Evolutionary conservation across 2,329 filamentous ascomycete species (phyloP).

Genomic region (Ceratocystis smalleyi): DNA sequence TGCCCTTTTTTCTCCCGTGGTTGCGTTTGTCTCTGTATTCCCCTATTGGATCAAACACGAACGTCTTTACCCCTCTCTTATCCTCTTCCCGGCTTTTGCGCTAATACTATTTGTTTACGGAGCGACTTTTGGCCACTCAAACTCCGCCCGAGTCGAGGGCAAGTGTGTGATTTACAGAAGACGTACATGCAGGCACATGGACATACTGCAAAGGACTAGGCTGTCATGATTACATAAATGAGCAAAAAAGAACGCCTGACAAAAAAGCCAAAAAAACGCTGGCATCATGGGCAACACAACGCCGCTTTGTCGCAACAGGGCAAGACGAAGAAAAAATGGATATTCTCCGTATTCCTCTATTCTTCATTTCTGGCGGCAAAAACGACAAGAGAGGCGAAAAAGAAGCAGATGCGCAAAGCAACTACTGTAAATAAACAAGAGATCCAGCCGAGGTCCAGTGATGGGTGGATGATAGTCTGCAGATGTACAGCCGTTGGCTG

Average conservation of each 20-base stretch:
- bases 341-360: background rate
- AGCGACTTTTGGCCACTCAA: no score
- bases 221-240: background rate
- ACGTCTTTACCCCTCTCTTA: no score
- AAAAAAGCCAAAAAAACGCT: slow-evolving; percentile 2
- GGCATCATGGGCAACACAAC: slow-evolving; percentile 1
- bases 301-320: background rate
- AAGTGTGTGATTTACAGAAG: background rate
- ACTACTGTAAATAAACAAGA: background rate
- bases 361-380: background rate
- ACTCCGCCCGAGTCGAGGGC: background rate
- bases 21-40: no score
- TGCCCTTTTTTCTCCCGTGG: no score
- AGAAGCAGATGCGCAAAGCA: background rate
- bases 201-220: background rate
- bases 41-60: no score
- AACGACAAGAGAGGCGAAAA: background rate
- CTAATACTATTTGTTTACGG: no score
- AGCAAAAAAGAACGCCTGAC: background rate
- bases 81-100: no score
- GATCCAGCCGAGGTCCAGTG: background rate
- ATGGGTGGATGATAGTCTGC: no score
- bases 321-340: no score
- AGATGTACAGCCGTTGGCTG: background rate
- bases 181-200: background rate